A percentile compares a stretch with the other conserved stretches of the same genome.
phyloP scores from a whole-genome alignment of 139 green algal species.

The Pedinophyceae sp. region DNA sequence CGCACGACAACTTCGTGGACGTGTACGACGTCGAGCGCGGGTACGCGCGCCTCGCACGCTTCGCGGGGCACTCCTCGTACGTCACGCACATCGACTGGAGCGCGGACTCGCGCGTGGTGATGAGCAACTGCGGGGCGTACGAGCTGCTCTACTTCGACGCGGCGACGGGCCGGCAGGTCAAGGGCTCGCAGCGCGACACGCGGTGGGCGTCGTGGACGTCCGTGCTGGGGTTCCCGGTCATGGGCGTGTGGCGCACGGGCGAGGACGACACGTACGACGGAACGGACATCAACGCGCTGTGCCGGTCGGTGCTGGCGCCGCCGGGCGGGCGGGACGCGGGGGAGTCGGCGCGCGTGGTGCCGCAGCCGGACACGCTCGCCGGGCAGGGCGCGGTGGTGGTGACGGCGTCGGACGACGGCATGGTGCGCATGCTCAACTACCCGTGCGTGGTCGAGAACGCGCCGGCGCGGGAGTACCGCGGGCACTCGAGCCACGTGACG shows the following conservation, averaged over 20 bases:
- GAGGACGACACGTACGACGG: constrained; percentile 7
- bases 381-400: background rate
- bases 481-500: constrained; percentile 2
- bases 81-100: constrained; percentile 7
- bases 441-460: constrained; percentile 5
- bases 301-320: background rate
- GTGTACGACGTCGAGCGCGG: constrained; percentile 19
- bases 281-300: constrained; percentile 8
- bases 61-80: background rate
- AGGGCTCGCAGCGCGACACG: constrained; percentile 1
- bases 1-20: constrained; percentile 35
- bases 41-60: background rate
- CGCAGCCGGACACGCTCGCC: background rate
- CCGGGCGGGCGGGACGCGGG: background rate
- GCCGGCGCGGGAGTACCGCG: background rate
- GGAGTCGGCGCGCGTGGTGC: background rate
- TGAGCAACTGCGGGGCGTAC: constrained; percentile 5
- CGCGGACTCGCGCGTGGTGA: constrained; percentile 1
- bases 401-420: background rate
- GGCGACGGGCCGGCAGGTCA: background rate
- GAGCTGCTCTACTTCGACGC: constrained; percentile 2
- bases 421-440: constrained; percentile 1
- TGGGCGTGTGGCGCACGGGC: constrained; percentile 1
- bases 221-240: constrained; percentile 5
- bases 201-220: constrained; percentile 3